A percentile compares a stretch with the other conserved stretches of the same genome.
phyloP scores from a whole-genome alignment of 2,329 filamentous ascomycete genomes.

The Ceratocystis lukuohia region DNA sequence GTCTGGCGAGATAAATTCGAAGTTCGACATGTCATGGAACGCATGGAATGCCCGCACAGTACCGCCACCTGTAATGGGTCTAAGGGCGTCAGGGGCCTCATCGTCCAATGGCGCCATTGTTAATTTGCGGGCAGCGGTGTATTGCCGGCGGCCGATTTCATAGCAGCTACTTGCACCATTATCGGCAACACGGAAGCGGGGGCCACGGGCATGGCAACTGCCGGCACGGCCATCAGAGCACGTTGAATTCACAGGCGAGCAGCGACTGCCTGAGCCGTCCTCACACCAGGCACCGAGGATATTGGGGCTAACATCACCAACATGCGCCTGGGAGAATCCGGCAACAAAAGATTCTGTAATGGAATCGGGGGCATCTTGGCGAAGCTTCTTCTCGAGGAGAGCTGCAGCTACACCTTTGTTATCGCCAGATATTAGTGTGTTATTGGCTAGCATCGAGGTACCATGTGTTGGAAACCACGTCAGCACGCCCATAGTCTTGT shows the following conservation, averaged over 20 bases:
- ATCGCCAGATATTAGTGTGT: constrained; percentile 75
- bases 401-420: constrained; percentile 86
- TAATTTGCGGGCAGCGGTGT: constrained; percentile 38
- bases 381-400: constrained; percentile 61
- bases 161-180: constrained; percentile 60
- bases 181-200: constrained; percentile 53
- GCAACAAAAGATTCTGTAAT: constrained; percentile 63
- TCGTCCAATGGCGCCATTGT: not conserved
- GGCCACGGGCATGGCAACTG: constrained; percentile 60
- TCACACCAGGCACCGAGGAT: constrained; percentile 80
- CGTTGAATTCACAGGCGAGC: constrained; percentile 69
- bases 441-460: constrained; percentile 80
- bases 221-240: constrained; percentile 58
- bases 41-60: constrained; percentile 72
- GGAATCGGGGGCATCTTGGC: constrained; percentile 31
- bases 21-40: constrained; percentile 69
- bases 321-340: constrained; percentile 82
- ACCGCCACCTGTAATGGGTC: constrained; percentile 41
- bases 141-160: constrained; percentile 65
- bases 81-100: constrained; percentile 22
- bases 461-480: constrained; percentile 89
- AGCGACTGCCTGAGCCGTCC: constrained; percentile 59
- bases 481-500: constrained; percentile 63
- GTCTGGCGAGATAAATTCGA: constrained; percentile 51
- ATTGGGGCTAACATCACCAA: constrained; percentile 84